phyloP scores from a whole-genome alignment of 2,329 filamentous ascomycete genomes.

The Clathrospora elynae region DNA sequence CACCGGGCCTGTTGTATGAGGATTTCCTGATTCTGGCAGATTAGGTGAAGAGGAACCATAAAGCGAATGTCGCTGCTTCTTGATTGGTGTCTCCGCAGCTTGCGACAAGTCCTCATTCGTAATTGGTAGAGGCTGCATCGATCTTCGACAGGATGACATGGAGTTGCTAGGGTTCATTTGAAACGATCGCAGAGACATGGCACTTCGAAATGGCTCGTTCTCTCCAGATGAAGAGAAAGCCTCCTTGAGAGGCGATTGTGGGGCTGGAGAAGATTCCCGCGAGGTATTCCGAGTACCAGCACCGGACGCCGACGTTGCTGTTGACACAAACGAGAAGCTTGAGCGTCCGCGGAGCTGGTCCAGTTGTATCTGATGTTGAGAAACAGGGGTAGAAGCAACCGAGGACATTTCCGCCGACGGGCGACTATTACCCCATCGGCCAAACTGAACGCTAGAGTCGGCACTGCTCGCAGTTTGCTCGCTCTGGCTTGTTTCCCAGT shows the following conservation, averaged over 20 bases:
- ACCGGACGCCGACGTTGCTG: conserved; percentile 42
- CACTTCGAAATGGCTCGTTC: conserved; percentile 39
- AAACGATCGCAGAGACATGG: conserved; percentile 46
- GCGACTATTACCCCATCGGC: conserved; percentile 32
- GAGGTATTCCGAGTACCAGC: conserved; percentile 43
- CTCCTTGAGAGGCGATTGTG: conserved; percentile 42
- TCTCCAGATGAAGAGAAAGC: conserved; percentile 28
- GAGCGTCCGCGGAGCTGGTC: conserved; percentile 47
- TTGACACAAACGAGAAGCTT: conserved; percentile 47
- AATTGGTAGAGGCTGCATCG: conserved; percentile 47
- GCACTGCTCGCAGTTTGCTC: conserved; percentile 36
- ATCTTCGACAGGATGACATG: conserved; percentile 41
- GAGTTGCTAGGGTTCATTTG: conserved; percentile 45
- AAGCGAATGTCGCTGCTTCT: conserved; percentile 40
- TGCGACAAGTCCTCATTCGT: conserved; percentile 42
- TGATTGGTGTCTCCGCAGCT: conserved; percentile 20
- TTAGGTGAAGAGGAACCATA: conserved; percentile 38
- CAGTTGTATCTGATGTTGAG: conserved; percentile 44
- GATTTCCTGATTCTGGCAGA: conserved; percentile 14
- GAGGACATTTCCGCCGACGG: conserved; percentile 46
- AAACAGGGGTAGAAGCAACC: conserved; percentile 41
- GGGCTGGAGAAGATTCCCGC: conserved; percentile 43
- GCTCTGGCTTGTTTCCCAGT: conserved; percentile 38
- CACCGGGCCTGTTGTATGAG: conserved; percentile 5
- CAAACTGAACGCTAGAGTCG: conserved; percentile 40